Evolutionary conservation across 805 yeast species (phyloP).

Genomic region (Komagataella pastoris): DNA sequence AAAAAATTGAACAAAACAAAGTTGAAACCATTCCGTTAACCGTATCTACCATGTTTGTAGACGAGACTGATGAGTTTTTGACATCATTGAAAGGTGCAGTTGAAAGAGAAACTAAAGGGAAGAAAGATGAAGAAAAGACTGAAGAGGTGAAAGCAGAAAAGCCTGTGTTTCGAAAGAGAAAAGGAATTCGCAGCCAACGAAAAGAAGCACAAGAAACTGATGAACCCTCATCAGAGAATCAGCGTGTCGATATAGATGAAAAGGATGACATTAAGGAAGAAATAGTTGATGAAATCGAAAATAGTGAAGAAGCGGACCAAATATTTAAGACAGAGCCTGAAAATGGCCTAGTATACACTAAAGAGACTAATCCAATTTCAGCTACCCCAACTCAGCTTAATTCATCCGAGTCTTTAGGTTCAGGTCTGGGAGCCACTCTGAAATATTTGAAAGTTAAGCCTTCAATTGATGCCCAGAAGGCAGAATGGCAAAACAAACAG

Average conservation of each 20-base stretch:
- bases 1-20: neutral
- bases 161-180: neutral
- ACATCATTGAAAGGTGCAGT: conserved; percentile 9
- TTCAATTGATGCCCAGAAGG: conserved; percentile 6
- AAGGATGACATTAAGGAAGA: conserved; percentile 8
- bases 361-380: neutral
- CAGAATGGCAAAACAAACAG: conserved; percentile 7
- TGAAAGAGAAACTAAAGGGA: conserved; percentile 5
- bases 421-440: conserved; percentile 24
- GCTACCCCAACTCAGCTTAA: neutral
- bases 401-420: conserved; percentile 1
- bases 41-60: conserved; percentile 12
- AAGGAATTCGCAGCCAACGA: neutral
- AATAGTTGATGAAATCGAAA: neutral
- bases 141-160: conserved; percentile 13
- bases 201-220: conserved; percentile 16
- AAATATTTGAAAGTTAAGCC: conserved; percentile 11
- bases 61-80: conserved; percentile 24
- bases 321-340: neutral
- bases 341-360: neutral
- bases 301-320: neutral
- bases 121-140: conserved; percentile 11
- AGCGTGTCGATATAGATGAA: conserved; percentile 9
- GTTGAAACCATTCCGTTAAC: neutral
- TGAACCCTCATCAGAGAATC: neutral